Base-by-base conservation (phyloP, 495 filamentous ascomycete genomes). In the Penicillium atrosanguineum region DNA sequence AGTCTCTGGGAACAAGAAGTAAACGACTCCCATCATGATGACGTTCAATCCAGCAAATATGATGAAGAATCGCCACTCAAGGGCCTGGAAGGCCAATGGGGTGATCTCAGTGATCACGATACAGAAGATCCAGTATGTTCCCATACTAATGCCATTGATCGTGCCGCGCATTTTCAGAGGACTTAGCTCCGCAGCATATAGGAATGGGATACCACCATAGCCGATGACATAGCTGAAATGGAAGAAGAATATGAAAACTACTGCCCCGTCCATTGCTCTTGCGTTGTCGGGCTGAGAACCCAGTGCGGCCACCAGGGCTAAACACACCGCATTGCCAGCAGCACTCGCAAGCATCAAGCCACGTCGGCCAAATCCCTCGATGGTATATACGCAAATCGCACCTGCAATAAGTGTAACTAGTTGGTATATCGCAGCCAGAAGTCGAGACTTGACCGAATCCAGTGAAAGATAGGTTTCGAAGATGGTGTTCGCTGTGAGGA, bases 1-100 rank as follows among this genome's bases (percentile, higher is more conserved):
- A 26, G 78, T 77, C 58, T 84, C 81, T 0, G 82, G 82, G 28
- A 82, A 60, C 67, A 71, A 79, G 52, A 80, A 72, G 48, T 62
- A 82, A 4, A 81, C 61, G 18, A 53, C 23, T 11, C 36, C 37
- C 43, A 58, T 46, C 41, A 59, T 52, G 1, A 40, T 23, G 0
- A 34, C 18, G 39, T 62, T 64, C 8, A 64, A 15, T 1, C 42
- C 55, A 3, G 61, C 57, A 44, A 59, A 67, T 1, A 67, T 44
- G 21, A 67, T 53, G 28, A 57, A 62, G 12, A 57, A 62, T 8
- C 50, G 46, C 52, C 54, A 65, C 16, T 38, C 43, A 6, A 67
- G 59, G 3, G 46, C 34, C 11, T 44, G 25, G 25, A 62, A 46
- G 6, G 55, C 61, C 9, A 62, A 48, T 0, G 62, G 64, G 1